These are phyloP conservation scores for Chaetomium cochliodes DNA, from an alignment of 495 filamentous ascomycete species.

Conservation along the genomic window DNA sequence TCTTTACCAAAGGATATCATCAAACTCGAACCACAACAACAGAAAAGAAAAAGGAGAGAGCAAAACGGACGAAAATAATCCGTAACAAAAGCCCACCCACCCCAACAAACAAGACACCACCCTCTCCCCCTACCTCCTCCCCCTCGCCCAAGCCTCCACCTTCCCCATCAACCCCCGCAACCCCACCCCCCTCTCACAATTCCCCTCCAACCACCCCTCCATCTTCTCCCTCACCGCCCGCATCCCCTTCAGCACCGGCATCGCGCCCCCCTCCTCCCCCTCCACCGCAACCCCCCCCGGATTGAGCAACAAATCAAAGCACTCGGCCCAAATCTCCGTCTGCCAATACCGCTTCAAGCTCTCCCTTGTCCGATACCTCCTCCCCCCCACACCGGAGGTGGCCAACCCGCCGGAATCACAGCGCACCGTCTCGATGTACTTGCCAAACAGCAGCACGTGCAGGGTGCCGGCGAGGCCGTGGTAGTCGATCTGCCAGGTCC, in stretches of 20 bases:
- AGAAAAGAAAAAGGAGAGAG: slow-evolving; percentile 8
- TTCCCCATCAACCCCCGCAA: slow-evolving; percentile 69
- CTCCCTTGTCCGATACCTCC: slow-evolving; percentile 67
- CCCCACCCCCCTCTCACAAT: slow-evolving; percentile 78
- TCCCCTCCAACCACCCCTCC: slow-evolving; percentile 78
- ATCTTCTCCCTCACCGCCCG: slow-evolving; percentile 66
- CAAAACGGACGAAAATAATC: too few relatives aligned
- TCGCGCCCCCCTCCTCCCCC: slow-evolving; percentile 54
- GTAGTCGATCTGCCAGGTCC: slow-evolving; percentile 96
- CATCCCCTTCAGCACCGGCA: slow-evolving; percentile 70
- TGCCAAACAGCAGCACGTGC: slow-evolving; percentile 85
- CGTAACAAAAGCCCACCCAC: neutral
- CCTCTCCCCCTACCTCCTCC: slow-evolving; percentile 28
- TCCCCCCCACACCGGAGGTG: slow-evolving; percentile 44
- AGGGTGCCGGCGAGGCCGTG: slow-evolving; percentile 85
- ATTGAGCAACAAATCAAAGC: slow-evolving; percentile 87
- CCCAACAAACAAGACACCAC: slow-evolving; percentile 2
- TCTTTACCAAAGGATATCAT: slow-evolving; percentile 18
- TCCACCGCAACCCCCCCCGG: slow-evolving; percentile 63
- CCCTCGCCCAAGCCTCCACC: slow-evolving; percentile 56
- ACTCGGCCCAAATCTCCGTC: slow-evolving; percentile 77
- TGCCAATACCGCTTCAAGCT: slow-evolving; percentile 92
- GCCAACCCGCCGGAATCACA: slow-evolving; percentile 51
- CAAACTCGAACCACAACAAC: slow-evolving; percentile 12
- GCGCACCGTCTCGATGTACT: slow-evolving; percentile 81